Base-by-base conservation (phyloP, 441 rosid species). In the Raphanus hybrid region DNA sequence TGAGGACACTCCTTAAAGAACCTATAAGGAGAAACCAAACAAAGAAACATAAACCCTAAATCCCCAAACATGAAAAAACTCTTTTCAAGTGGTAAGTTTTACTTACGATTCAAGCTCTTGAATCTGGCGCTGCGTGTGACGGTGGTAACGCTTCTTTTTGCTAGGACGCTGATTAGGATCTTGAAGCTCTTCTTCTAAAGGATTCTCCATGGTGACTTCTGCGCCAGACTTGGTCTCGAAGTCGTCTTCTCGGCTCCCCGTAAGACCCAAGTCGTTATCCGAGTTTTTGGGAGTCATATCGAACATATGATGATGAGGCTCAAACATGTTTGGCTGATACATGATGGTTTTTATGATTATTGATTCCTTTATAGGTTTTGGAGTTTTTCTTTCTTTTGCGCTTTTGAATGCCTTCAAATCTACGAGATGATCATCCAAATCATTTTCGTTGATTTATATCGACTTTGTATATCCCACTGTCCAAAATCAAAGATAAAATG, bases 1-100 rank as follows among this genome's bases (percentile, higher is more conserved):
- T 91, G 98, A 48, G 97, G 98, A 59, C 92, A 91, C 73, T 90
- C 96, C 82, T 89, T 89, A 81, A 93, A 93, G 81, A 91, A 91
- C n/a, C 98, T 93, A 57, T 57, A 57, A 3, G 29, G 20, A 11
- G 61, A 3, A 63, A 23, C 37, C 34, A 67, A 37, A 68, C 32
- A 14, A 58, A 68, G 34, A 18, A 8, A 10, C 8, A 48, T 77
- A 67, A 69, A 77, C 3, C 65, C 63, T 23, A 27, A 20, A 57
- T 34, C 32, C 70, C 12, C 1, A 27, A 15, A 68, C 64, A 39
- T 34, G 4, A 43, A 43, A 43, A 14, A 52, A 29, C 34, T n/a
- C 11, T n/a, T 14, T 27, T 71, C 41, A 58, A 71, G 48, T 63
- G 48, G 8, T 8, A 7, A 4, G 0, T 63, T 50, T 45, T 34